Base-by-base conservation (phyloP, 208 protist genomes). In the Leishmania aethiopica region DNA sequence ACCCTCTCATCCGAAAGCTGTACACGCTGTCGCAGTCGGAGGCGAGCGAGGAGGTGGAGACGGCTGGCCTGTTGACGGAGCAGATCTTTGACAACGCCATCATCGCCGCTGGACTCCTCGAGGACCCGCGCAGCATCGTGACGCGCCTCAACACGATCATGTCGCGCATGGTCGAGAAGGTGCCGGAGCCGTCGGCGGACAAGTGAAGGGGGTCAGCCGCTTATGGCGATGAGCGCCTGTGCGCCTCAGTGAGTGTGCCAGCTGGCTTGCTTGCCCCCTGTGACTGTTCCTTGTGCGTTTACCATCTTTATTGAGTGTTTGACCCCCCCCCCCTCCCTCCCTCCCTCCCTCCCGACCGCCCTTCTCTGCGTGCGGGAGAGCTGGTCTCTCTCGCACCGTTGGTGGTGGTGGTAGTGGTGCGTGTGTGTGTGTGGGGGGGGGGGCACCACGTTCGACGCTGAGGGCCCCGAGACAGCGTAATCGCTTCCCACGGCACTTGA, bases 21-120 rank as follows among this genome's bases (percentile, higher is more conserved):
- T 98, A 97, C 88, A 95, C 91, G 11, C 89, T 98, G 11, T 95
- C 93, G 47, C 92, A 94, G 84, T 95, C 89, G 17, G 81, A 92
- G 35, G 62, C 89, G 64, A 88, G 89, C 69, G 92, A 95, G 62
- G 90, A 94, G 5, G 91, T 97, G 42, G 92, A 98, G 85, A 95
- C 95, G 49, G 95, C 93, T 15, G 94, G 94, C 13, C 85, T 98
- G 8, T 69, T 99, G 35, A 89, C 86, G 49, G 96, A 99, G 89
- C 97, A 99, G 90, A 66, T 99, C 3, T 98, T 99, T 83, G 96
- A 99, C 86, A 99, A 99, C 82, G 96, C 97, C 49, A 75, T 99
- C 47, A 98, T 99, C 82, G 83, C 94, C 49, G 97, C 97, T 8
- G 96, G 96, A 28, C 85, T 99, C 35, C 87, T 99, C 73, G 97